These are phyloP conservation scores for Kappamyces sp. DNA, from an alignment of 192 early-diverging fungal species.

Conservation along the genomic window DNA sequence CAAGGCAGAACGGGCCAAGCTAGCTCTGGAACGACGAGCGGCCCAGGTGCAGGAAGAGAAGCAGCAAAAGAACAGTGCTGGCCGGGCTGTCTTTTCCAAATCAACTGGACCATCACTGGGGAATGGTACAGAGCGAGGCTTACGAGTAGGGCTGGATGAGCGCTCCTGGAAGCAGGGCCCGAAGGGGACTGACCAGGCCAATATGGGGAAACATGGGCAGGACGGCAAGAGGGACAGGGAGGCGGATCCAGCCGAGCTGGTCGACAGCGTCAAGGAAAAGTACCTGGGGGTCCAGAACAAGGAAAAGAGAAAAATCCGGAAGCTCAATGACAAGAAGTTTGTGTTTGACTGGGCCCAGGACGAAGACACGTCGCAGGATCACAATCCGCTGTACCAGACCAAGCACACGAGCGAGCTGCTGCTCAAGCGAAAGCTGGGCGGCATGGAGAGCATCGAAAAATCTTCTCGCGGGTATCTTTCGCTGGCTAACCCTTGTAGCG, in stretches of 20 bases:
- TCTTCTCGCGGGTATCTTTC: slow-evolving; percentile 77
- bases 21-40: slow-evolving; percentile 77
- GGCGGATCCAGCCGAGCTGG: slow-evolving; percentile 23
- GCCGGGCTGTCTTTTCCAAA: slow-evolving; percentile 48
- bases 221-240: slow-evolving; percentile 3
- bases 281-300: slow-evolving; percentile 78
- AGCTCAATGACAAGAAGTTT: slow-evolving; percentile 90
- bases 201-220: background rate
- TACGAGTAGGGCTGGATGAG: slow-evolving; percentile 7
- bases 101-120: slow-evolving; percentile 9
- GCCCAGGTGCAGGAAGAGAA: slow-evolving; percentile 69
- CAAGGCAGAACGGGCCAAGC: slow-evolving; percentile 83
- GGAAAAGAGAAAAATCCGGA: slow-evolving; percentile 66
- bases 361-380: slow-evolving; percentile 93
- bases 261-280: slow-evolving; percentile 20
- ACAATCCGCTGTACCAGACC: slow-evolving; percentile 79
- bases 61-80: background rate
- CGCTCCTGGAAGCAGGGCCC: background rate
- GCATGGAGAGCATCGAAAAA: too few species aligned
- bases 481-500: slow-evolving; percentile 60
- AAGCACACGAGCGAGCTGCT: slow-evolving; percentile 60
- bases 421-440: background rate
- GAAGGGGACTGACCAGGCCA: background rate
- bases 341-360: slow-evolving; percentile 95
- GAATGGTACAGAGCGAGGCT: background rate